Conservation (phyloP, 768 basidiomycete species). For the Suillus occidentalis region DNA sequence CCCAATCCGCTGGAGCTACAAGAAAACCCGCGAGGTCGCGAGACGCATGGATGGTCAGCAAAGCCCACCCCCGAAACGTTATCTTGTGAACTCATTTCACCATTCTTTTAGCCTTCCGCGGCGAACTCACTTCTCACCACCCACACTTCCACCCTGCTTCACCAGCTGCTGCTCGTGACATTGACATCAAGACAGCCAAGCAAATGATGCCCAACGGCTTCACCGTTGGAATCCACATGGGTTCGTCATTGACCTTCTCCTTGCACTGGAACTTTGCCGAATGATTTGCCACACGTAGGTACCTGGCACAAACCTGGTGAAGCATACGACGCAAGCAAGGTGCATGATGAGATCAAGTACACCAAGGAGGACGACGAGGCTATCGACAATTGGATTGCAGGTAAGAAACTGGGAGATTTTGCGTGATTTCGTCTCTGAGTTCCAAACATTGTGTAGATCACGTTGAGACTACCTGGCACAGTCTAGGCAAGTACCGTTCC, state of each 20-base stretch:
- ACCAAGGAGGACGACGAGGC: conserved; percentile 67
- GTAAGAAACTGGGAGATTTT: not conserved
- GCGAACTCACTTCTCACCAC: conserved; percentile 71
- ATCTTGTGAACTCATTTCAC: conserved; percentile 1
- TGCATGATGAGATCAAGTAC: conserved; percentile 67
- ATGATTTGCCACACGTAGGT: conserved; percentile 23
- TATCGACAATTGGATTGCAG: conserved; percentile 69
- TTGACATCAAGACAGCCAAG: conserved; percentile 69
- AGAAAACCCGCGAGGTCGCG: conserved; percentile 72
- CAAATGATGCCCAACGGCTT: conserved; percentile 57
- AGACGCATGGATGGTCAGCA: conserved; percentile 65
- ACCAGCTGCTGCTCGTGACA: conserved; percentile 56
- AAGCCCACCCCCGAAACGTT: not conserved
- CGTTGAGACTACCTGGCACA: conserved; percentile 80
- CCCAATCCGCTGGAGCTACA: conserved; percentile 76
- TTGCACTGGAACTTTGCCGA: not conserved
- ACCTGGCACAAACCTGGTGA: conserved; percentile 62
- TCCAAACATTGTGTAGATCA: conserved; percentile 38
- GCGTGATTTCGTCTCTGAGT: not conserved
- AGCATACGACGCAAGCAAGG: conserved; percentile 50
- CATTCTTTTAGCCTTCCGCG: conserved; percentile 54
- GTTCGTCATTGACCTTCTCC: conserved; percentile 26
- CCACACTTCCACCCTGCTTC: conserved; percentile 74
- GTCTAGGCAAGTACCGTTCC: conserved; percentile 41
- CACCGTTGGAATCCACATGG: conserved; percentile 75